phyloP scores from a whole-genome alignment of 768 basidiomycete species.

The Boletus sp. region DNA sequence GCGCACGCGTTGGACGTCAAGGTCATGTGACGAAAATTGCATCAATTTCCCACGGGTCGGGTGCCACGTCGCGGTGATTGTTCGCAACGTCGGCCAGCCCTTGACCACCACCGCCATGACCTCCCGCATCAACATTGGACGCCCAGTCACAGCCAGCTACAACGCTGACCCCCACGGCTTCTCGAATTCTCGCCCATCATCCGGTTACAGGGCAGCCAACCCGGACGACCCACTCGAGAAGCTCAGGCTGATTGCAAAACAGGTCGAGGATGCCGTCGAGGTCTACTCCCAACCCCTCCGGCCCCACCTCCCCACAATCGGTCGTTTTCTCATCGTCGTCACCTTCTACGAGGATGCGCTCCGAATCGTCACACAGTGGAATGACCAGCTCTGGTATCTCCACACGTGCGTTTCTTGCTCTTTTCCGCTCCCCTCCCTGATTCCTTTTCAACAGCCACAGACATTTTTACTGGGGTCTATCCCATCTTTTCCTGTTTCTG shows the following conservation, averaged over 20 bases:
- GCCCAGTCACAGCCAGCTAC: constrained; percentile 60
- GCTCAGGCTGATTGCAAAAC: constrained; percentile 63
- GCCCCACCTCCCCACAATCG: constrained; percentile 92
- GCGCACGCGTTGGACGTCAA: neutral
- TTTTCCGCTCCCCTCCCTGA: constrained; percentile 5
- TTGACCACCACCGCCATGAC: constrained; percentile 52
- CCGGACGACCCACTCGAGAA: constrained; percentile 83
- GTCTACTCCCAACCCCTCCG: constrained; percentile 90
- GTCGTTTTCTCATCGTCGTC: constrained; percentile 95
- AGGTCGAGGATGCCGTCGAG: constrained; percentile 90
- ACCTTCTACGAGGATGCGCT: constrained; percentile 98
- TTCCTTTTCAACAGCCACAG: constrained; percentile 63
- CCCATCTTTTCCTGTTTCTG: constrained; percentile 86
- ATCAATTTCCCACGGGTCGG: constrained; percentile 22
- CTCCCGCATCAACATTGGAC: constrained; percentile 80
- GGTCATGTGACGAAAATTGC: constrained; percentile 21
- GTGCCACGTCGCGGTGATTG: constrained; percentile 24
- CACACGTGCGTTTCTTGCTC: constrained; percentile 65
- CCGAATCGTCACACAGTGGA: constrained; percentile 91
- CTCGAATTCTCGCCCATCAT: constrained; percentile 64
- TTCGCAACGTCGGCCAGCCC: neutral
- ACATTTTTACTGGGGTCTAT: constrained; percentile 93
- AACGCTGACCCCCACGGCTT: constrained; percentile 78
- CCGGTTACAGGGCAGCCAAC: constrained; percentile 77
- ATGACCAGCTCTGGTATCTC: constrained; percentile 97